These are phyloP conservation scores for Kwoniella bestiolae DNA, from an alignment of 768 basidiomycete species.

Conservation along the genomic window DNA sequence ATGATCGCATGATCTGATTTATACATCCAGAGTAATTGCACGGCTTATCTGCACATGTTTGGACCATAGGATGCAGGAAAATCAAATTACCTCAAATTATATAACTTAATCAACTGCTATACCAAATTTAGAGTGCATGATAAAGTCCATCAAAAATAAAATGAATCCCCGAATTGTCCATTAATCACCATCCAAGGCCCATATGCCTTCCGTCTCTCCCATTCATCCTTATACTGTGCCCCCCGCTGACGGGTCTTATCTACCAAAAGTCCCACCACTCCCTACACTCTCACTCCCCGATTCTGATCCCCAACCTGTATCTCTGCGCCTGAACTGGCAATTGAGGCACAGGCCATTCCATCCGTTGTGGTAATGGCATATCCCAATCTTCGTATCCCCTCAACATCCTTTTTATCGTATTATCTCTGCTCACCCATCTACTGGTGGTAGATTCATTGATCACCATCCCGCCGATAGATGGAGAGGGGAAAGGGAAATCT, in stretches of 20 bases:
- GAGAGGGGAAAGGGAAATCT: conserved; percentile 1
- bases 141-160: too few relatives aligned
- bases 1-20: too few relatives aligned
- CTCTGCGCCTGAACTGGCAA: not conserved
- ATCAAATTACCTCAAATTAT: too few relatives aligned
- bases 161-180: not conserved
- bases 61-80: too few relatives aligned
- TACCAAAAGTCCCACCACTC: conserved; percentile 7
- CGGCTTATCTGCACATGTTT: too few relatives aligned
- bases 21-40: too few relatives aligned
- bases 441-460: not conserved
- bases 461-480: not conserved
- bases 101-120: too few relatives aligned
- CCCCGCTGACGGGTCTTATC: too few relatives aligned
- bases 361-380: not conserved
- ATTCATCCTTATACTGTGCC: too few relatives aligned
- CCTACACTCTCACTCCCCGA: too few relatives aligned
- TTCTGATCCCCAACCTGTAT: not conserved
- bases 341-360: conserved; percentile 9
- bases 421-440: not conserved
- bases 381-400: conserved; percentile 9
- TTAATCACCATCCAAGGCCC: not conserved
- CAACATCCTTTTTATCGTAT: not conserved
- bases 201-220: not conserved
- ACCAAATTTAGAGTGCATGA: too few relatives aligned